Evolutionary conservation across 139 green algal species (phyloP), one percentile per base, ranked within the genome.

Genomic region (Chlamydomonas sp.): DNA sequence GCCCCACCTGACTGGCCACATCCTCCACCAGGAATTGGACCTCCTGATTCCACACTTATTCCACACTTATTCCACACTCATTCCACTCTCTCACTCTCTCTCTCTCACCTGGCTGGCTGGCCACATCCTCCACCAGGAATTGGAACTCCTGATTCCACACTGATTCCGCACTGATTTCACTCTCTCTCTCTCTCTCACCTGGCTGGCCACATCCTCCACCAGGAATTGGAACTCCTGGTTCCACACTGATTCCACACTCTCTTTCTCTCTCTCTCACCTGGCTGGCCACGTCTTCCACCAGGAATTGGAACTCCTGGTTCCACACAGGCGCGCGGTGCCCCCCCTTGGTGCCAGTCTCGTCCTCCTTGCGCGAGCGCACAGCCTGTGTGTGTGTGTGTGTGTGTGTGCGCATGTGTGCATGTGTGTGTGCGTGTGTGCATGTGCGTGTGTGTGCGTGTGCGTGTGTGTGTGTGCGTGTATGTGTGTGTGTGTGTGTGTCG

Each of bases 291-390:
- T 96, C 87, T 58, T 96, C 85, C 64, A 96, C 91, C 73, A 97
- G 78, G 58, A 97, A 95, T 78, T 96, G 87, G 73, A 92, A 89
- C 76, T 93, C 89, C 84, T 96, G 90, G 79, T 97, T 96, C 91
- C 91, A 97, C 26, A 92, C 83, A 5, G 90, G 91, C 2, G 80
- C 77, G 2, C 88, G 74, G 78, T 96, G 88, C 39, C 71, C 70
- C 54, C 87, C 87, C 13, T 76, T 63, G 35, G 84, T 76, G 58
- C 71, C 83, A 29, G 91, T 97, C 66, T 93, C 91, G 57, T 83
- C 83, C 49, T 97, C 90, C 0, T 82, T 73, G 22, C 88, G 76
- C 47, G 75, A 87, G 54, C 74, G 72, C n/a, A 91, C 80, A 1
- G 88, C 86, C 67, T 79, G 73, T n/a, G 36, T 3, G 33, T 16